Conservation (phyloP, 1,284 basidiomycete genomes). For the Fomitiporia mediterranea region DNA sequence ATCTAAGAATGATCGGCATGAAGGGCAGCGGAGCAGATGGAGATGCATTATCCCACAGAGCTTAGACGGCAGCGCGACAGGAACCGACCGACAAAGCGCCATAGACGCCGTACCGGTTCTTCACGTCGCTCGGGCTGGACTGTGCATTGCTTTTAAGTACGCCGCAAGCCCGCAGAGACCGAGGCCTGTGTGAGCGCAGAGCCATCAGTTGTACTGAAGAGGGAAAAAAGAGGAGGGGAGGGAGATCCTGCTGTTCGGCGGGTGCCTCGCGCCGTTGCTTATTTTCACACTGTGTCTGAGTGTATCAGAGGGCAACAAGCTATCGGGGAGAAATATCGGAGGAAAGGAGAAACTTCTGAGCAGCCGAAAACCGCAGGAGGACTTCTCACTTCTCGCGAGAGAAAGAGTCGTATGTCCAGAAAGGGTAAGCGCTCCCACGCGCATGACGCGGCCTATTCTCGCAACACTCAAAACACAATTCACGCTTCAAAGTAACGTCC, state of each 20-base stretch:
- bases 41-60: slow-evolving; percentile 11
- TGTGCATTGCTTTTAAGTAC: not conserved
- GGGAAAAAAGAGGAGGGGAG: not conserved
- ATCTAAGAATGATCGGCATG: slow-evolving; percentile 2
- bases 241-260: not conserved
- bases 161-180: too few species aligned
- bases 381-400: not conserved
- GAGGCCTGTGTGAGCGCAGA: not conserved
- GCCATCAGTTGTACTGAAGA: not conserved
- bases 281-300: not conserved
- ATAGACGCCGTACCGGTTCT: not conserved
- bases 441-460: slow-evolving; percentile 18
- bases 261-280: not conserved
- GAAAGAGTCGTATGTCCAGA: not conserved
- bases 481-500: not conserved
- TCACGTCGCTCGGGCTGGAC: not conserved
- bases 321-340: slow-evolving; percentile 8
- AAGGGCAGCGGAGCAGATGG: not conserved
- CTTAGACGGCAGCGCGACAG: slow-evolving; percentile 9
- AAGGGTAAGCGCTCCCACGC: slow-evolving; percentile 3
- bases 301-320: not conserved
- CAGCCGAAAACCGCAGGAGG: not conserved
- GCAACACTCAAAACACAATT: slow-evolving; percentile 9
- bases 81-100: slow-evolving; percentile 7
- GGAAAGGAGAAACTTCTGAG: slow-evolving; percentile 7